Evolutionary conservation across 257 asterid species (phyloP).

Genomic region (Apocynum venetum): DNA sequence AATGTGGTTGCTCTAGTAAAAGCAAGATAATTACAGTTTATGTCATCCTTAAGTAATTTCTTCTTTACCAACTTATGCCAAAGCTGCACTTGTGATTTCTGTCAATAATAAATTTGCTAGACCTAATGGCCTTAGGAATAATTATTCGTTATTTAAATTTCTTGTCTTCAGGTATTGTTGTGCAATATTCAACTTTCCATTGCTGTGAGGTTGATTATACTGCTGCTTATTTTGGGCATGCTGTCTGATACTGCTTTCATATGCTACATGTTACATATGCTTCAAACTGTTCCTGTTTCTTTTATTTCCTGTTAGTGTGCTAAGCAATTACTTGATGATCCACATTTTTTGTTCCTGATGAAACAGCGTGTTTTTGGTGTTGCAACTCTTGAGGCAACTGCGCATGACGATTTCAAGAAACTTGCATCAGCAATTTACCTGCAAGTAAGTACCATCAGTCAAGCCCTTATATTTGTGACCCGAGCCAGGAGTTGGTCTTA

Average conservation of each 20-base stretch:
- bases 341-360: too few species aligned
- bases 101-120: background rate
- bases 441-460: conserved; percentile 84
- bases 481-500: conserved; percentile 78
- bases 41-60: background rate
- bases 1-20: background rate
- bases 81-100: background rate
- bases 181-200: too few species aligned
- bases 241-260: background rate
- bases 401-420: conserved; percentile 23
- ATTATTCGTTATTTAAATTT: background rate
- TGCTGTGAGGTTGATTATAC: too few species aligned
- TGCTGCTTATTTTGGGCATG: background rate
- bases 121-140: background rate
- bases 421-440: conserved; percentile 75
- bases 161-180: background rate
- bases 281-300: background rate
- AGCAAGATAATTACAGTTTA: background rate
- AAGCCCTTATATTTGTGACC: conserved; percentile 79
- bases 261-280: background rate
- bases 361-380: conserved; percentile 22
- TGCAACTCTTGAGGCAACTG: conserved; percentile 19
- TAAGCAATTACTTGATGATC: background rate
- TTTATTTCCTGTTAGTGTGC: background rate
- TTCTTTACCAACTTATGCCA: background rate